Conservation (phyloP, 2,329 filamentous ascomycete genomes). For the Fusarium humuli region DNA sequence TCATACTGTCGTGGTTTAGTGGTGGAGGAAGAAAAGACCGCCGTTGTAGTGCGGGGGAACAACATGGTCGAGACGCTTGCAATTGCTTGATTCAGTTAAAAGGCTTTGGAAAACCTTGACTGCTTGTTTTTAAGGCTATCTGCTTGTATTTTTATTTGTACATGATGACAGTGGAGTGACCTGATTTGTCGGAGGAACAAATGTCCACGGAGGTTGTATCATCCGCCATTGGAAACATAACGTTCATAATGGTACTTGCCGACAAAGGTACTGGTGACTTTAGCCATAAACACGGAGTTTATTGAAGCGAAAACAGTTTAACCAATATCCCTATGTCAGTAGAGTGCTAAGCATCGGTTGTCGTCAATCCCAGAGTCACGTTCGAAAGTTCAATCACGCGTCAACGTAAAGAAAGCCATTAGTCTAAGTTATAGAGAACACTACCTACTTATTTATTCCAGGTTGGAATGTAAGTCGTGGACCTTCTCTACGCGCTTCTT, state of each 20-base stretch:
- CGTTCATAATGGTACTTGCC: rapidly evolving
- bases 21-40: background rate
- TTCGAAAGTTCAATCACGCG: rapidly evolving
- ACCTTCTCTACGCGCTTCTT: too few species aligned
- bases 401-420: background rate
- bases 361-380: background rate
- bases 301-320: background rate
- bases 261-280: background rate
- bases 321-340: rapidly evolving
- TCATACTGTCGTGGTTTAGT: background rate
- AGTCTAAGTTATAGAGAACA: rapidly evolving
- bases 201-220: background rate
- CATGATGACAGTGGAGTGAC: background rate
- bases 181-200: background rate
- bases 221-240: background rate
- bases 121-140: rapidly evolving
- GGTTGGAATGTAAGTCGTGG: rapidly evolving
- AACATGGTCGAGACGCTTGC: background rate
- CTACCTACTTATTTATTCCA: too few species aligned
- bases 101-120: background rate
- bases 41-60: background rate
- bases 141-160: background rate
- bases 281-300: background rate
- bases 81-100: background rate
- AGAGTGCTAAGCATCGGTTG: background rate